Conservation (phyloP, 768 basidiomycete genomes). For the Lentinula lateritia region DNA sequence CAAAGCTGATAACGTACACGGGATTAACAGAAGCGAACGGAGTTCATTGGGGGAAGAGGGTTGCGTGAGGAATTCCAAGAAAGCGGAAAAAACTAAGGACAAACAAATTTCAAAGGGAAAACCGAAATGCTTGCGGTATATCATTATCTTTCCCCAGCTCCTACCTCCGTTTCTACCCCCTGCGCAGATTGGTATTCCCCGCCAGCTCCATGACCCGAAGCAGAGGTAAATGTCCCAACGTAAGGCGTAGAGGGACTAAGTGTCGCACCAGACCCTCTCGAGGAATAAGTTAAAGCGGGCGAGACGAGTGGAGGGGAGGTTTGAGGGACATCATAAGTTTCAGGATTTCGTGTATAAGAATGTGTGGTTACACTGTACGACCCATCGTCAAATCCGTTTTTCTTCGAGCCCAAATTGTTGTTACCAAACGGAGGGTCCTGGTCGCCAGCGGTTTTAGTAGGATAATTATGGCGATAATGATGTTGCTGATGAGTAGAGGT, state of each 20-base stretch:
- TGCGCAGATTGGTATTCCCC: neutral
- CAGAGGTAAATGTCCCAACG: constrained; percentile 48
- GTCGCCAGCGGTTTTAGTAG: neutral
- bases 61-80: neutral
- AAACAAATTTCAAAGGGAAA: neutral
- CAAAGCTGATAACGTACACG: neutral
- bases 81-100: neutral
- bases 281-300: constrained; percentile 66
- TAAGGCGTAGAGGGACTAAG: constrained; percentile 71
- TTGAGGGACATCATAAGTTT: constrained; percentile 23
- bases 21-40: neutral
- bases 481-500: constrained; percentile 5
- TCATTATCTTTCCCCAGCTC: neutral
- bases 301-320: constrained; percentile 55
- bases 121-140: neutral
- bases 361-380: neutral
- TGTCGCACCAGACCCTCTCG: constrained; percentile 52
- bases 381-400: constrained; percentile 1
- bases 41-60: neutral
- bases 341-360: constrained; percentile 9
- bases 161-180: constrained; percentile 1
- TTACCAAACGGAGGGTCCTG: neutral
- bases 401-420: constrained; percentile 7
- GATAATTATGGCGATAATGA: constrained; percentile 1
- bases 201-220: neutral